A percentile compares a stretch with the other conserved stretches of the same genome.
These are phyloP conservation scores for Sicyos edulis DNA, from an alignment of 306 rosid genomes.

Conservation along the genomic window DNA sequence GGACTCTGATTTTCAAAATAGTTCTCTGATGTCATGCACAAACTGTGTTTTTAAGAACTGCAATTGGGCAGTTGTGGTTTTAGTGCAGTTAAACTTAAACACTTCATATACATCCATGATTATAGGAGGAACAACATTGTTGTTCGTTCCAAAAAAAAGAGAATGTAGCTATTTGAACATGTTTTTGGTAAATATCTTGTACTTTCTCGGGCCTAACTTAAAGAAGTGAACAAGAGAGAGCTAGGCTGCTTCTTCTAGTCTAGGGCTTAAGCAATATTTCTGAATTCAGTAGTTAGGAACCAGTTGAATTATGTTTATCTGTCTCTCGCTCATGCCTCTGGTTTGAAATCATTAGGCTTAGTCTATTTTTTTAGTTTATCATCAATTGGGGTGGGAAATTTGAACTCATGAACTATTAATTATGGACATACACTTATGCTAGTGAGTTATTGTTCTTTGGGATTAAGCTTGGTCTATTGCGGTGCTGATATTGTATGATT, in stretches of 20 bases:
- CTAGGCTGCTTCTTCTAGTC: neutral
- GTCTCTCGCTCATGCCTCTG: neutral
- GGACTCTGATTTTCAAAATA: slow-evolving; percentile 30
- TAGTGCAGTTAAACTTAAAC: neutral
- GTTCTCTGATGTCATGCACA: neutral
- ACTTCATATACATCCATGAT: slow-evolving; percentile 6
- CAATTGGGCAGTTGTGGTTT: neutral
- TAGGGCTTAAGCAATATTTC: neutral
- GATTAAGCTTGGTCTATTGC: neutral
- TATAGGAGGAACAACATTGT: neutral
- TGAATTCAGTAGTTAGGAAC: neutral
- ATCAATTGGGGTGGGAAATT: too few species aligned
- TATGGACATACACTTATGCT: too few species aligned
- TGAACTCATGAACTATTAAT: too few species aligned
- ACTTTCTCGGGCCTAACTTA: slow-evolving; percentile 10
- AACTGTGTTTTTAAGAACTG: neutral
- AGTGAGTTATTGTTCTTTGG: too few species aligned
- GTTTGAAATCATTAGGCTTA: neutral
- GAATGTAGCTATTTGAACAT: neutral
- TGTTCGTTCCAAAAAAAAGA: neutral
- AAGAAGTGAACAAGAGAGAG: neutral
- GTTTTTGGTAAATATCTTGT: neutral
- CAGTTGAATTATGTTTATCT: neutral
- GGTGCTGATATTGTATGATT: neutral
- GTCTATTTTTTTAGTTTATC: slow-evolving; percentile 8